Conservation (phyloP, 352 stramenopile genomes). For the Blastocystis sp. region DNA sequence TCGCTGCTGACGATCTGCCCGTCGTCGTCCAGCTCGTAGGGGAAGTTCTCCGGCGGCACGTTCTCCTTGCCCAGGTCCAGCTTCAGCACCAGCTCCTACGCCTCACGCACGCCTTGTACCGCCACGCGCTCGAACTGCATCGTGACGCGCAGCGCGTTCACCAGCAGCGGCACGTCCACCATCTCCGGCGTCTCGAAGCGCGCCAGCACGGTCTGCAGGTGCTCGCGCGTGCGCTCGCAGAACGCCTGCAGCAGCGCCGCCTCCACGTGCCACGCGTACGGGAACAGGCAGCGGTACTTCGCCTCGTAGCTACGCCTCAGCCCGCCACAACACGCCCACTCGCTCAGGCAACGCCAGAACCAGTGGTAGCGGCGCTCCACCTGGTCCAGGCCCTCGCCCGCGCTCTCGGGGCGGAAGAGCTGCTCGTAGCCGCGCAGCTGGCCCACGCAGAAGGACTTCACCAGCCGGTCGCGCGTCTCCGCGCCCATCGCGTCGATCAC, state of each 20-base stretch:
- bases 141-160: no score
- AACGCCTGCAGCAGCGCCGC: conserved; percentile 87
- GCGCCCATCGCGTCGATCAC: conserved; percentile 84
- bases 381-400: conserved; percentile 76
- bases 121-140: no score
- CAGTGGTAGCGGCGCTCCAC: conserved; percentile 83
- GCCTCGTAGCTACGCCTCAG: not conserved
- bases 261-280: conserved; percentile 89
- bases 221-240: conserved; percentile 79
- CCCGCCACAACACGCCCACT: conserved; percentile 12
- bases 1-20: conserved; percentile 76
- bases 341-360: conserved; percentile 79
- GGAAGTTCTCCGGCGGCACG: conserved; percentile 65
- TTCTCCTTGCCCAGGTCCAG: conserved; percentile 71
- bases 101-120: no score
- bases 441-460: conserved; percentile 78
- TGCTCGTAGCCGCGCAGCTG: conserved; percentile 79
- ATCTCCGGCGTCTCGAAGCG: conserved; percentile 72
- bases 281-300: conserved; percentile 89
- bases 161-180: no score
- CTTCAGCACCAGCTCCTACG: no score
- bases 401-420: conserved; percentile 74
- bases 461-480: conserved; percentile 76
- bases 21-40: conserved; percentile 70
- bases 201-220: conserved; percentile 71